Evolutionary conservation across 257 asterid genomes (phyloP).

Genomic region (Jacaranda mimosifolia): DNA sequence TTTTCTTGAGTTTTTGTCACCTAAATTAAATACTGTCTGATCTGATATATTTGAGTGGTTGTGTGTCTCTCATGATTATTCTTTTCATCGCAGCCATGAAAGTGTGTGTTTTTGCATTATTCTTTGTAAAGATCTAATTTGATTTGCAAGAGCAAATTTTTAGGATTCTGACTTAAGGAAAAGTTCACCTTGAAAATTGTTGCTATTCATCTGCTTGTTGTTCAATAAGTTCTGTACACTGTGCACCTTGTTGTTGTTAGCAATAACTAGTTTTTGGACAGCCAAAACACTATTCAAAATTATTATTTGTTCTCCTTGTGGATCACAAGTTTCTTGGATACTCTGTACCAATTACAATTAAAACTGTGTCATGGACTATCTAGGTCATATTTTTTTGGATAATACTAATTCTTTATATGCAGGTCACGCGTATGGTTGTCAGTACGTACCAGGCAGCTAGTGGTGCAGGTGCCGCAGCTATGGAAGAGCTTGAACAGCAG

Average conservation of each 20-base stretch:
- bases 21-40: background rate
- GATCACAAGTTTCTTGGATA: background rate
- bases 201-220: background rate
- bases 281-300: background rate
- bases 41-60: background rate
- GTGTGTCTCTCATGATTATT: background rate
- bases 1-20: background rate
- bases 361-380: background rate
- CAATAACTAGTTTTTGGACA: background rate
- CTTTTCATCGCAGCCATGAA: background rate
- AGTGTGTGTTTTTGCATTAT: background rate
- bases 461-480: constrained; percentile 98
- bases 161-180: background rate
- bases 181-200: background rate
- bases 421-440: constrained; percentile 72
- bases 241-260: background rate
- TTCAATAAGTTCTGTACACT: background rate
- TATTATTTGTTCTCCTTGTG: background rate
- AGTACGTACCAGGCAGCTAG: constrained; percentile 79
- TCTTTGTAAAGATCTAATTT: background rate
- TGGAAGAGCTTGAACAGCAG: constrained; percentile 96
- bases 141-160: constrained; percentile 10
- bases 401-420: constrained; percentile 15
- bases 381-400: background rate
- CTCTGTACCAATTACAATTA: background rate